phyloP scores from a whole-genome alignment of 225 moss, liverwort and hornwort species.

The Polytrichum formosum region DNA sequence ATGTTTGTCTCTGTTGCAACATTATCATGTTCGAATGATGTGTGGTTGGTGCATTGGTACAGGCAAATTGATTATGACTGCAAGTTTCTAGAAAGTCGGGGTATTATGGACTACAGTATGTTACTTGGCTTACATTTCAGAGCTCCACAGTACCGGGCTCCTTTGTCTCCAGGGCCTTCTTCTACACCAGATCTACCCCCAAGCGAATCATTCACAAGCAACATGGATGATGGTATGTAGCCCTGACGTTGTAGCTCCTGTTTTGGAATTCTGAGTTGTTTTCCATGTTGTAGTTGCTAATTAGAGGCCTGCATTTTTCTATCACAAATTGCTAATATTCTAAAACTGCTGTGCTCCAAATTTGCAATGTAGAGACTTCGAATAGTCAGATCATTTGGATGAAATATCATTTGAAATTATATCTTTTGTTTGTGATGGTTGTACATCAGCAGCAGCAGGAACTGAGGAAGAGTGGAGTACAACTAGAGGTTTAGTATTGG shows the following conservation, averaged over 20 bases:
- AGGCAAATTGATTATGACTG: conserved; percentile 96
- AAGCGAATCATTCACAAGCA: conserved; percentile 59
- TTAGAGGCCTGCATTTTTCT: not conserved
- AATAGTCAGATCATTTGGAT: too few species aligned
- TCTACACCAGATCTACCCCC: conserved; percentile 64
- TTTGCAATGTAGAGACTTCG: too few species aligned
- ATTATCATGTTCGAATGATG: not conserved
- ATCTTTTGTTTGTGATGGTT: too few species aligned
- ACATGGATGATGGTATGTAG: conserved; percentile 69
- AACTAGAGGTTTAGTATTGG: conserved; percentile 75
- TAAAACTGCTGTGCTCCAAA: too few species aligned
- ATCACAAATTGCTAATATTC: too few species aligned
- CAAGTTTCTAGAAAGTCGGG: conserved; percentile 87
- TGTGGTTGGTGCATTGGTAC: conserved; percentile 18
- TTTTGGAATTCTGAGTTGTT: too few species aligned
- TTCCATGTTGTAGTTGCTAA: too few species aligned
- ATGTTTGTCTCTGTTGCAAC: not conserved
- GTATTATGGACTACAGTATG: conserved; percentile 99
- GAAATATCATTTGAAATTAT: too few species aligned
- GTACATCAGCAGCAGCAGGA: conserved; percentile 14
- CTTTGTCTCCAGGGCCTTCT: conserved; percentile 74
- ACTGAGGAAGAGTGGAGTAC: conserved; percentile 93
- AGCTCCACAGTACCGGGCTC: conserved; percentile 94
- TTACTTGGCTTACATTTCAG: conserved; percentile 95
- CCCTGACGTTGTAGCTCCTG: not conserved